Evolutionary conservation across 495 filamentous ascomycete genomes (phyloP).

Genomic region (Terfezia boudieri): DNA sequence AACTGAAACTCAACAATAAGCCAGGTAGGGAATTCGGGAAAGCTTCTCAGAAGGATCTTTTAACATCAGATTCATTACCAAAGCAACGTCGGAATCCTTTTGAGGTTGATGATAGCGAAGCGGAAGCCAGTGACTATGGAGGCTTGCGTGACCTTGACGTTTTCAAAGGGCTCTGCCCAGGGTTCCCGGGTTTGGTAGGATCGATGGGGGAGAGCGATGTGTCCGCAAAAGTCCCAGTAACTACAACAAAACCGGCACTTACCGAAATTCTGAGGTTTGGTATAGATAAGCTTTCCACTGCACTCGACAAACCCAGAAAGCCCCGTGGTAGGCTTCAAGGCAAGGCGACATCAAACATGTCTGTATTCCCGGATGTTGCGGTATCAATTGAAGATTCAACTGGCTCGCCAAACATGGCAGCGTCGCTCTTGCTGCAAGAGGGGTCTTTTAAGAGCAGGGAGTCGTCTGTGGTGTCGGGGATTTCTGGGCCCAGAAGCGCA

Average conservation of each 20-base stretch:
- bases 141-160: neutral
- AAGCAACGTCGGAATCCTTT: neutral
- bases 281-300: constrained; percentile 11
- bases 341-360: constrained; percentile 10
- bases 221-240: neutral
- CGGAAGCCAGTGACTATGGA: neutral
- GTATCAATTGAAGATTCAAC: neutral
- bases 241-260: constrained; percentile 1
- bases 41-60: too few relatives aligned
- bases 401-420: constrained; percentile 9
- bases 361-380: neutral
- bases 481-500: neutral
- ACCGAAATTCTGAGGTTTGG: constrained; percentile 14
- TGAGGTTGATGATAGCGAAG: neutral
- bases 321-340: constrained; percentile 16
- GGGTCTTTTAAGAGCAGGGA: neutral
- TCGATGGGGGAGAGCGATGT: neutral
- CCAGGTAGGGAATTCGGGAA: too few relatives aligned
- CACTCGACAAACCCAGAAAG: constrained; percentile 10
- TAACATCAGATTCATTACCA: neutral
- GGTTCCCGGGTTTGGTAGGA: neutral
- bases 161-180: neutral
- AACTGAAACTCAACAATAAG: constrained; percentile 6
- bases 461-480: neutral
- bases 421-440: constrained; percentile 1